A percentile compares a stretch with the other conserved stretches of the same genome.
Evolutionary conservation across 805 yeast species (phyloP).

Genomic region (baker's yeast (Saccharomyces cerevisiae)): DNA sequence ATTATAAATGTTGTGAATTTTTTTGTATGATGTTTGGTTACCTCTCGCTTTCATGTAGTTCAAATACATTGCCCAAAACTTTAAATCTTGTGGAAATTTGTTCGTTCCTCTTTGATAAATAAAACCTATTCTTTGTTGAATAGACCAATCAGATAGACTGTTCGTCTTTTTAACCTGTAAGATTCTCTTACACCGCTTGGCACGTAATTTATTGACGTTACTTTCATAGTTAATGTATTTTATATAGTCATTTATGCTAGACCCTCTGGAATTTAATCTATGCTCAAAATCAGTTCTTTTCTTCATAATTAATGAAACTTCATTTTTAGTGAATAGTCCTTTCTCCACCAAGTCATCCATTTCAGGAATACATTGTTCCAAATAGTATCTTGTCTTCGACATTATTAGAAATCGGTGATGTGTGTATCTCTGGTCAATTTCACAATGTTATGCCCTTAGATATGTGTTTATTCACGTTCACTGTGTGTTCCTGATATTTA

Average conservation of each 20-base stretch:
- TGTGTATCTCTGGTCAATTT: neutral
- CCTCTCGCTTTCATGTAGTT: slow-evolving; percentile 50
- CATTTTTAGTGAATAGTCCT: slow-evolving; percentile 74
- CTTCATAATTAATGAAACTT: slow-evolving; percentile 78
- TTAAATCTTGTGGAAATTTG: slow-evolving; percentile 68
- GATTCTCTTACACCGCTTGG: slow-evolving; percentile 59
- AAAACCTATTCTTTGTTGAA: slow-evolving; percentile 69
- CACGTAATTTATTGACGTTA: slow-evolving; percentile 69
- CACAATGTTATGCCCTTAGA: neutral
- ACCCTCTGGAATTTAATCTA: slow-evolving; percentile 74
- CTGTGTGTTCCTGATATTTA: neutral
- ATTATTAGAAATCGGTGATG: slow-evolving; percentile 15
- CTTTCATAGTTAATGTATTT: slow-evolving; percentile 74
- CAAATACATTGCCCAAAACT: slow-evolving; percentile 72
- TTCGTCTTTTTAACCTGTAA: slow-evolving; percentile 48
- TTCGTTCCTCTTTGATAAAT: slow-evolving; percentile 76
- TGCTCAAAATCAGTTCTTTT: slow-evolving; percentile 95
- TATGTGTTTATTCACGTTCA: neutral
- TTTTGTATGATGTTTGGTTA: slow-evolving; percentile 53
- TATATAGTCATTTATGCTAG: slow-evolving; percentile 66
- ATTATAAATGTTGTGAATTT: slow-evolving; percentile 68
- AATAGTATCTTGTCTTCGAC: slow-evolving; percentile 47
- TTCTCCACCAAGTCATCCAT: slow-evolving; percentile 77
- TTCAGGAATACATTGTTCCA: slow-evolving; percentile 79
- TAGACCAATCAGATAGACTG: slow-evolving; percentile 80